These are phyloP conservation scores for Sphaerosporella brunnea DNA, from an alignment of 495 filamentous ascomycete genomes.

Conservation along the genomic window DNA sequence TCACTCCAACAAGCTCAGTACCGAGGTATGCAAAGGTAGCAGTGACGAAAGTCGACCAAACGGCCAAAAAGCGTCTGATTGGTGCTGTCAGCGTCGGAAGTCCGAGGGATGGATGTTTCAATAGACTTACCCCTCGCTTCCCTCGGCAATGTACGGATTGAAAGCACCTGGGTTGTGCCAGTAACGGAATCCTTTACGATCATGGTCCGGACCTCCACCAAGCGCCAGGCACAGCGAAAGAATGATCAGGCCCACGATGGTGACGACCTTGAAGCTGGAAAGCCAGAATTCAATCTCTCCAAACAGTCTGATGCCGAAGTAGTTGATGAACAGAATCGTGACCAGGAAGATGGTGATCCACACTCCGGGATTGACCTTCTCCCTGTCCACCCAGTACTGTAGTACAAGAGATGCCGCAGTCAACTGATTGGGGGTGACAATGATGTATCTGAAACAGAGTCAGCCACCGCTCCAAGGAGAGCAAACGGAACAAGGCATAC, in stretches of 20 bases:
- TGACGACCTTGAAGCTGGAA: slow-evolving; percentile 44
- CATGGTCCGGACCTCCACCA: slow-evolving; percentile 56
- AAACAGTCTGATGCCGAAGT: slow-evolving; percentile 34
- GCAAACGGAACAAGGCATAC: slow-evolving; percentile 19
- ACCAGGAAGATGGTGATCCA: slow-evolving; percentile 55
- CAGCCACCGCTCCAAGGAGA: not conserved
- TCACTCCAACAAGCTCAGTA: slow-evolving; percentile 68
- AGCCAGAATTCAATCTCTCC: slow-evolving; percentile 38
- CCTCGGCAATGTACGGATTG: slow-evolving; percentile 29
- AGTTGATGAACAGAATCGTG: slow-evolving; percentile 44
- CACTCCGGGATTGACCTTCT: slow-evolving; percentile 49
- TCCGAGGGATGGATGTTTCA: not conserved
- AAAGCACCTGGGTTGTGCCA: slow-evolving; percentile 57
- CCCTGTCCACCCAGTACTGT: slow-evolving; percentile 46
- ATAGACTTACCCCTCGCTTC: slow-evolving; percentile 26
- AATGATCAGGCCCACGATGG: slow-evolving; percentile 48
- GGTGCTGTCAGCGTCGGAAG: not conserved
- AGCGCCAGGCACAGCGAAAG: slow-evolving; percentile 50
- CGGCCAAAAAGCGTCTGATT: slow-evolving; percentile 41
- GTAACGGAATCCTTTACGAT: slow-evolving; percentile 57
- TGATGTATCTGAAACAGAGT: slow-evolving; percentile 45
- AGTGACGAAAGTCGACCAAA: slow-evolving; percentile 62
- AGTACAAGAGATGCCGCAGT: slow-evolving; percentile 57
- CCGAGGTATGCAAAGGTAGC: slow-evolving; percentile 73
- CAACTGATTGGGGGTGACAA: slow-evolving; percentile 61